These are phyloP conservation scores for Hysterangium stoloniferum DNA, from an alignment of 768 basidiomycete genomes.

Conservation along the genomic window DNA sequence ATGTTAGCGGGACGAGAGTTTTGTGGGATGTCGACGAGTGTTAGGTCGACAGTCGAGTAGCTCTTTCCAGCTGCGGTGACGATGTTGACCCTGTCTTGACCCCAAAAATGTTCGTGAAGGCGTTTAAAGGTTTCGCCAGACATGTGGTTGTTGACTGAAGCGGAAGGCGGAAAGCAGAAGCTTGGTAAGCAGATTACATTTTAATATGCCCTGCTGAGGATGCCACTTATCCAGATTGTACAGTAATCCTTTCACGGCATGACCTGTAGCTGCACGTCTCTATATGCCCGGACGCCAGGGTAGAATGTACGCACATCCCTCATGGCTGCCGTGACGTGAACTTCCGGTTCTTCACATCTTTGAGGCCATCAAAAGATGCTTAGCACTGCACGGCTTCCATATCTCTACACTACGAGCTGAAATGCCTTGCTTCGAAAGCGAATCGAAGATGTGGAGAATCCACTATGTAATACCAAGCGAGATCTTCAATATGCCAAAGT, in stretches of 20 bases:
- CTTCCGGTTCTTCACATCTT: constrained; percentile 38
- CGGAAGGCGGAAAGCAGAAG: too few species aligned
- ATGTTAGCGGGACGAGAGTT: too few species aligned
- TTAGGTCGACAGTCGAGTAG: too few species aligned
- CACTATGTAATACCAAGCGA: constrained; percentile 39
- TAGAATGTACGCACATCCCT: constrained; percentile 38
- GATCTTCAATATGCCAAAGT: constrained; percentile 50
- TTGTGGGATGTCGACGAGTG: too few species aligned
- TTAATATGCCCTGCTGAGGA: constrained; percentile 32
- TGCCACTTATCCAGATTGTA: constrained; percentile 35
- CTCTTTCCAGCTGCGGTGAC: too few species aligned
- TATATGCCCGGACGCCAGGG: constrained; percentile 31
- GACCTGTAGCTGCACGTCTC: constrained; percentile 27
- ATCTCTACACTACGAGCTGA: constrained; percentile 45
- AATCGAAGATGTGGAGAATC: constrained; percentile 50
- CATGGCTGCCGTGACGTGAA: constrained; percentile 40
- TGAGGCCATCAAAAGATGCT: constrained; percentile 54
- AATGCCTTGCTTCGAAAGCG: constrained; percentile 55
- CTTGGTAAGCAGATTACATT: too few species aligned
- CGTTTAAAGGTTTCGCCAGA: too few species aligned
- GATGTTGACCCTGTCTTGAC: too few species aligned
- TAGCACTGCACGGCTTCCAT: constrained; percentile 30
- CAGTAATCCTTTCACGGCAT: constrained; percentile 27
- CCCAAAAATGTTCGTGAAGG: too few species aligned
- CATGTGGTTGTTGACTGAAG: too few species aligned